Conservation (phyloP, 2,329 filamentous ascomycete genomes). For the Fusarium citri region DNA sequence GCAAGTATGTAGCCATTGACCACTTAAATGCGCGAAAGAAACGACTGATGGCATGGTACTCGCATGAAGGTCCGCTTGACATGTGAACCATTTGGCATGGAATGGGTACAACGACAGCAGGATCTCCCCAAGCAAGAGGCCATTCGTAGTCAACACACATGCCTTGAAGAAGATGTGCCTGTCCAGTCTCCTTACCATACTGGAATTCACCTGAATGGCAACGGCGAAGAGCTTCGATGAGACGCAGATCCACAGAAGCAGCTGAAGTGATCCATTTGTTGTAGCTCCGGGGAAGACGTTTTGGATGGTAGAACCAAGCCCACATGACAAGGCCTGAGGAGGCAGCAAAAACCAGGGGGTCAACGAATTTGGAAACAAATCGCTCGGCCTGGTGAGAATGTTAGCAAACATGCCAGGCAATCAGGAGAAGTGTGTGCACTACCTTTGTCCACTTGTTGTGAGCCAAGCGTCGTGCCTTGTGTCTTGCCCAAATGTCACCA, state of each 20-base stretch:
- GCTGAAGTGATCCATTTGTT: constrained; percentile 84
- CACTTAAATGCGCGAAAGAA: constrained; percentile 78
- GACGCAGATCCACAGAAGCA: constrained; percentile 78
- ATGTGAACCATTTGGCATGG: constrained; percentile 89
- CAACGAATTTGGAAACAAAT: constrained; percentile 57
- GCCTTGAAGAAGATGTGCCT: constrained; percentile 72
- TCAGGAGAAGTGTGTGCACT: constrained; percentile 14
- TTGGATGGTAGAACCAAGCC: constrained; percentile 84
- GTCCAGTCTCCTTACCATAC: constrained; percentile 80
- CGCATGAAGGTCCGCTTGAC: constrained; percentile 78
- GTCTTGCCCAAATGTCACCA: constrained; percentile 71
- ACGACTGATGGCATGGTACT: constrained; percentile 76
- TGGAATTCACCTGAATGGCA: constrained; percentile 71
- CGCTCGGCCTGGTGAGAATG: constrained; percentile 46
- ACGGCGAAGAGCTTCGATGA: constrained; percentile 78
- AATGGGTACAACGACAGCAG: constrained; percentile 74
- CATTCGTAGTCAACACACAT: constrained; percentile 79
- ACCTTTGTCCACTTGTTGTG: constrained; percentile 61
- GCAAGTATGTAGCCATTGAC: constrained; percentile 81
- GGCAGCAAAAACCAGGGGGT: constrained; percentile 76
- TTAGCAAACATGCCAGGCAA: constrained; percentile 24
- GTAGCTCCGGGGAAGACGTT: constrained; percentile 77
- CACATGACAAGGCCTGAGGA: constrained; percentile 86
- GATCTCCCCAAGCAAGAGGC: constrained; percentile 79
- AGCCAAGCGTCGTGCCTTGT: constrained; percentile 58